Percentiles rank a stretch among this genome's conserved stretches.
Conservation (phyloP, 2,329 filamentous ascomycete species). For the Ascochyta clinopodiicola region DNA sequence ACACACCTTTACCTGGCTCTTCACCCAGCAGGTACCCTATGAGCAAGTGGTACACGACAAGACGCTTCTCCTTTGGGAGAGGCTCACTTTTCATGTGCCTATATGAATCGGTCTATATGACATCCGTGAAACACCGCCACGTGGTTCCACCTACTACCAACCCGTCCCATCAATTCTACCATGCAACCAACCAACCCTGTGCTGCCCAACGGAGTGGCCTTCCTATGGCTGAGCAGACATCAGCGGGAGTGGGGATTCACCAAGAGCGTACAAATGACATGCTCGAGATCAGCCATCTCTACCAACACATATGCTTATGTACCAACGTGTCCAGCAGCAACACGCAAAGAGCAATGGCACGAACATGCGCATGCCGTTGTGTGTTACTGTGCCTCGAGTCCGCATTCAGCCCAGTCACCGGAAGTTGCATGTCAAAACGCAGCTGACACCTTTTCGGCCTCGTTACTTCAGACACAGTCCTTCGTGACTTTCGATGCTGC, state of each 20-base stretch:
- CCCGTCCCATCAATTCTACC: neutral
- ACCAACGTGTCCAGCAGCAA: conserved; percentile 4
- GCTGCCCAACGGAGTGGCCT: neutral
- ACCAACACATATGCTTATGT: conserved; percentile 3
- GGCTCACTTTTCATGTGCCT: conserved; percentile 8
- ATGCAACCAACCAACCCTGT: conserved; percentile 3
- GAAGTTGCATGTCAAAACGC: neutral
- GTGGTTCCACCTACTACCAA: conserved; percentile 19
- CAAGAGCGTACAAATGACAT: neutral
- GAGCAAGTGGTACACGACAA: conserved; percentile 14
- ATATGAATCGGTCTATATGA: conserved; percentile 4
- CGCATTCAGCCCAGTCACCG: conserved; percentile 2
- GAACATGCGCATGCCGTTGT: neutral
- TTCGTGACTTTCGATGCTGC: conserved; percentile 1
- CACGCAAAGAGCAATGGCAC: neutral
- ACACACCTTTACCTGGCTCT: conserved; percentile 1
- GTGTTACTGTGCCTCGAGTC: conserved; percentile 11
- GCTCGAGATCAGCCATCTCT: neutral
- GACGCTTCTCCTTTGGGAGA: conserved; percentile 5
- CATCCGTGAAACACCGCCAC: conserved; percentile 13
- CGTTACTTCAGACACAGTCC: neutral
- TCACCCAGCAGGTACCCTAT: conserved; percentile 13
- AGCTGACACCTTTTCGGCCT: conserved; percentile 4
- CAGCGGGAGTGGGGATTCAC: neutral
- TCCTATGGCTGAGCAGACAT: neutral